These are phyloP conservation scores for Cyanophora paradoxa DNA, from an alignment of 78 protist species.

Conservation along the genomic window DNA sequence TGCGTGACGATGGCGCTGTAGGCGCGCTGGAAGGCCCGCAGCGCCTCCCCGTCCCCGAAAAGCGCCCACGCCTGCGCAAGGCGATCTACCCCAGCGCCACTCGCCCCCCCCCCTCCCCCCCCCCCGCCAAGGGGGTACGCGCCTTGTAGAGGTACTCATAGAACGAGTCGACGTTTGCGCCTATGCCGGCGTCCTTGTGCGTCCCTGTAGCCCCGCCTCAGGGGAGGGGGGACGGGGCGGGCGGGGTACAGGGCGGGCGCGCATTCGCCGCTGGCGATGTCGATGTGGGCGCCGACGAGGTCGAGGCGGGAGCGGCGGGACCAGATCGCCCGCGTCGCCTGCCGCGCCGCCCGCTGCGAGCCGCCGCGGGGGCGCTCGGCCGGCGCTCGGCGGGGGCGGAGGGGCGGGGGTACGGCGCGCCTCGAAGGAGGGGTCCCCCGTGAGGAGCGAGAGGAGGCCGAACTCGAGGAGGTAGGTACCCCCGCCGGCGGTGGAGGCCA, in stretches of 20 bases:
- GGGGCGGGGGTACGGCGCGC: no score
- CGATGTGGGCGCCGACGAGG: conserved; percentile 77
- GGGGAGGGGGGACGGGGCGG: no score
- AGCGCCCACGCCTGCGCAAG: conserved; percentile 35
- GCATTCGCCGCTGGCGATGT: conserved; percentile 66
- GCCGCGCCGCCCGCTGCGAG: no score
- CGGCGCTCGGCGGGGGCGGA: no score
- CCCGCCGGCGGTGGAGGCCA: conserved; percentile 80
- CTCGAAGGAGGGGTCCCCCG: conserved; percentile 39
- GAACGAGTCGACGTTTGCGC: conserved; percentile 73
- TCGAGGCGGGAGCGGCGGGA: neutral
- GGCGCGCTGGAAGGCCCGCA: neutral
- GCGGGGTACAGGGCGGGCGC: no score
- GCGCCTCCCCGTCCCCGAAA: conserved; percentile 40
- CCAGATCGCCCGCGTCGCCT: conserved; percentile 52
- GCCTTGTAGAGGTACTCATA: conserved; percentile 83
- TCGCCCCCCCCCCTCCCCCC: no score
- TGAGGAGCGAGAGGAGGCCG: conserved; percentile 42
- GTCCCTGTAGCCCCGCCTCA: no score
- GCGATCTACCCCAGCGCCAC: no score
- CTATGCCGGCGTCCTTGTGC: conserved; percentile 61
- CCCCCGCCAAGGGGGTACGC: no score
- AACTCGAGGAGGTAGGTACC: conserved; percentile 79
- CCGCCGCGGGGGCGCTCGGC: no score
- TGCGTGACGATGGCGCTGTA: neutral